Evolutionary conservation across 2,329 filamentous ascomycete genomes (phyloP).

Genomic region (Phialemoniopsis sp.): DNA sequence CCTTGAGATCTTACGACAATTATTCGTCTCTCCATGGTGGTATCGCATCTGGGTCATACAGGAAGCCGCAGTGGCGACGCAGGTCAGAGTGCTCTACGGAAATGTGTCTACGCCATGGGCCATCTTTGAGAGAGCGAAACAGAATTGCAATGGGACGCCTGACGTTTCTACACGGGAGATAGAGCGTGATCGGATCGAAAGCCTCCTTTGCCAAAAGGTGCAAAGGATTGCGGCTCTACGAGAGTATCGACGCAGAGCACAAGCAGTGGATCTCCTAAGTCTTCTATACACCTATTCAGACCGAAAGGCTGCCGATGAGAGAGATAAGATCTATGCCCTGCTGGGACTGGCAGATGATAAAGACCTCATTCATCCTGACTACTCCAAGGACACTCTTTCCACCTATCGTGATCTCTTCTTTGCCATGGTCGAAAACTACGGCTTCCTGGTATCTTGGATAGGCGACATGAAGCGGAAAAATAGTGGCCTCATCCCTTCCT

Average conservation of each 20-base stretch:
- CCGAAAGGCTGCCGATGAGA: not conserved
- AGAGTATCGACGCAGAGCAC: not conserved
- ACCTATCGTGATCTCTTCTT: no score
- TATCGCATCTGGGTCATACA: not conserved
- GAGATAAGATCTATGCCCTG: conserved; percentile 4
- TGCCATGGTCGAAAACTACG: no score
- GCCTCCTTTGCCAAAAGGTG: not conserved
- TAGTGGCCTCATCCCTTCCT: no score
- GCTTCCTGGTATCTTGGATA: no score
- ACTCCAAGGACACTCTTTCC: no score
- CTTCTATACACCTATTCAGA: not conserved
- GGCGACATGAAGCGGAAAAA: no score
- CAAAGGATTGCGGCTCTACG: not conserved
- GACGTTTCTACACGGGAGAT: no score
- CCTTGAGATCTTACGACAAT: no score
- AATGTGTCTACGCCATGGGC: not conserved
- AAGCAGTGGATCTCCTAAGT: not conserved
- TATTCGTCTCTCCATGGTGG: not conserved
- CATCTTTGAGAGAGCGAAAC: not conserved
- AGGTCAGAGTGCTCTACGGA: not conserved
- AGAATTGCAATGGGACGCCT: no score
- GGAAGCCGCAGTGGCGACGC: not conserved
- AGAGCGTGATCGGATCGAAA: no score
- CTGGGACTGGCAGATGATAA: not conserved
- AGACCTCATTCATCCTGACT: no score